Conservation (phyloP, 192 early-diverging fungal genomes). For the Coemansia sp. region DNA sequence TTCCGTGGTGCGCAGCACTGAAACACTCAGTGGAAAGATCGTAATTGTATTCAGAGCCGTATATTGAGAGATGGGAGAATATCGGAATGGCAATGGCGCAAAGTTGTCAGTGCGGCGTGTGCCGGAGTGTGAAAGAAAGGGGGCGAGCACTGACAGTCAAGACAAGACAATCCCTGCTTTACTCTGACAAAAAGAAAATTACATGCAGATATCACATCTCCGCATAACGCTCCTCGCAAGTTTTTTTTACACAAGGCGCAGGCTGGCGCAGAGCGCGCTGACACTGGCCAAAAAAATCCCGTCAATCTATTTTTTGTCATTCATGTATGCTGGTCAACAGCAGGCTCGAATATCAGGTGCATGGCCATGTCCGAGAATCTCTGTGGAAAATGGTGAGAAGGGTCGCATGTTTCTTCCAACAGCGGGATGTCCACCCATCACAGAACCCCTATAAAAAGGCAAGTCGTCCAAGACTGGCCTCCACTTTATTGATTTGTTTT, state of each 20-base stretch:
- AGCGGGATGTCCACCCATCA: not conserved
- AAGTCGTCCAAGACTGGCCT: not conserved
- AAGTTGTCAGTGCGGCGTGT: conserved; percentile 2
- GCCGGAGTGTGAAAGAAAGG: conserved; percentile 7
- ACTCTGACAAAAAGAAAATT: not conserved
- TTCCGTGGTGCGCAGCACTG: conserved; percentile 4
- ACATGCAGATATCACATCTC: conserved; percentile 4
- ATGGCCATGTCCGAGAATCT: not conserved
- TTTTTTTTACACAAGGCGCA: not conserved
- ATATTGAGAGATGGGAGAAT: not conserved
- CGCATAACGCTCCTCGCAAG: not conserved
- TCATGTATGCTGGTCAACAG: not conserved
- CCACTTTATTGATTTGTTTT: not conserved
- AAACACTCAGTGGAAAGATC: not conserved
- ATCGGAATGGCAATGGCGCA: not conserved
- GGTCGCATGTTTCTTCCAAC: not conserved
- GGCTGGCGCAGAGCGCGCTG: not conserved
- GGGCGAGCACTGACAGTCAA: not conserved
- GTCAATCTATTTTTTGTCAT: not conserved
- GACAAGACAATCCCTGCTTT: conserved; percentile 3
- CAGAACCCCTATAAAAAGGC: conserved; percentile 1
- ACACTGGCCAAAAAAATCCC: not conserved
- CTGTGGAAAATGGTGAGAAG: not conserved
- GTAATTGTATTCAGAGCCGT: not conserved
- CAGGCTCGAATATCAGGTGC: conserved; percentile 8